Evolutionary conservation across 805 yeast species (phyloP).

Genomic region (Candida quercuum): DNA sequence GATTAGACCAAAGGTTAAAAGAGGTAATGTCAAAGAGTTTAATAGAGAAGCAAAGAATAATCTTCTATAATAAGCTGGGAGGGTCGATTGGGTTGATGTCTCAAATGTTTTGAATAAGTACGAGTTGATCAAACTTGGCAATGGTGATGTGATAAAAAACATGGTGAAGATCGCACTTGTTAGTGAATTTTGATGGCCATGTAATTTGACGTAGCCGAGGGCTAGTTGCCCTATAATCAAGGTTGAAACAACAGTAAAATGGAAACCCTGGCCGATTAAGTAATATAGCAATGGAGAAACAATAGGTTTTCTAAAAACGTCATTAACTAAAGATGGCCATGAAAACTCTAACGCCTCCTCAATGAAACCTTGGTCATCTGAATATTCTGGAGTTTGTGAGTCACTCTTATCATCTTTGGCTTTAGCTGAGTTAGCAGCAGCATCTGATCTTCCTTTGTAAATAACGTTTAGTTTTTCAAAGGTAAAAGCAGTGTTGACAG

Average conservation of each 20-base stretch:
- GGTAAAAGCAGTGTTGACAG: slow-evolving; percentile 10
- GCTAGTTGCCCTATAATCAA: slow-evolving; percentile 5
- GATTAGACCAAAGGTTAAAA: slow-evolving; percentile 6
- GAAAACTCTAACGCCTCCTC: slow-evolving; percentile 20
- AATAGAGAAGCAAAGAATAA: slow-evolving; percentile 4
- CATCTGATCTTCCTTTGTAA: slow-evolving; percentile 6
- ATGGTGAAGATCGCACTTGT: slow-evolving; percentile 1
- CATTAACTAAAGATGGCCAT: slow-evolving; percentile 21
- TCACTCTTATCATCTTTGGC: background rate
- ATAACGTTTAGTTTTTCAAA: slow-evolving; percentile 14
- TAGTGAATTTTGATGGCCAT: slow-evolving; percentile 10
- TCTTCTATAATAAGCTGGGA: slow-evolving; percentile 2
- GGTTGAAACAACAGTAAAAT: slow-evolving; percentile 8
- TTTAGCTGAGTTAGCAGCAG: slow-evolving; percentile 1
- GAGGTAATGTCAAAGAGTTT: slow-evolving; percentile 20
- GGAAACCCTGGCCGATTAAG: slow-evolving; percentile 18
- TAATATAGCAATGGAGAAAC: slow-evolving; percentile 7
- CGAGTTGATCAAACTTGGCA: slow-evolving; percentile 13
- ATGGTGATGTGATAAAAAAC: slow-evolving; percentile 14
- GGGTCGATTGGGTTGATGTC: slow-evolving; percentile 2
- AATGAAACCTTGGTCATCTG: too few species aligned
- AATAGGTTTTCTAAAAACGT: slow-evolving; percentile 20
- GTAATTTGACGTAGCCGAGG: slow-evolving; percentile 11
- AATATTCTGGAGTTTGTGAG: too few species aligned
- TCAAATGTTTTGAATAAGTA: slow-evolving; percentile 18